Conservation (phyloP, 805 yeast genomes). For the Ogataea paradorogensis region DNA sequence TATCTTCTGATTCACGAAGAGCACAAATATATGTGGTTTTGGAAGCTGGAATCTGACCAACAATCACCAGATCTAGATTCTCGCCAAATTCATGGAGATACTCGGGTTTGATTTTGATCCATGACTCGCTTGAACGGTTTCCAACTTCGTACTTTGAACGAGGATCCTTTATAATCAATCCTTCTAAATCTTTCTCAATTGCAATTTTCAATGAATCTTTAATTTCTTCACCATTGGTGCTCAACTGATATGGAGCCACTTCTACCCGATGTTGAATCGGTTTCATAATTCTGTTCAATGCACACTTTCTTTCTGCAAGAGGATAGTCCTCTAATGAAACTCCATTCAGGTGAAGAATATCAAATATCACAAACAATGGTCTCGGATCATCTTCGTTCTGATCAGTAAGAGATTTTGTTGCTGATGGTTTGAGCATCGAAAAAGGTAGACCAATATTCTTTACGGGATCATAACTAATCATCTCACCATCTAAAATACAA, state of each 20-base stretch:
- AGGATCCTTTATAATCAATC: constrained; percentile 71
- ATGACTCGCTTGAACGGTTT: constrained; percentile 51
- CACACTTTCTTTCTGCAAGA: constrained; percentile 52
- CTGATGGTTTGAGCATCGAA: constrained; percentile 74
- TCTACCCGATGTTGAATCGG: constrained; percentile 50
- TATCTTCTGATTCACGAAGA: constrained; percentile 42
- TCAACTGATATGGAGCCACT: constrained; percentile 40
- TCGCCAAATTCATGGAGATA: constrained; percentile 85
- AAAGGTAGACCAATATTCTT: constrained; percentile 63
- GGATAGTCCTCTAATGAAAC: constrained; percentile 52
- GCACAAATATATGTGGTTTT: constrained; percentile 79
- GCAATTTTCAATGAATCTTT: constrained; percentile 53
- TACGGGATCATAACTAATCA: constrained; percentile 79
- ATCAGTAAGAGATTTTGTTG: constrained; percentile 46
- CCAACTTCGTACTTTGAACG: constrained; percentile 57
- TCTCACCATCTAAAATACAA: constrained; percentile 81
- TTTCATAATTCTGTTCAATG: constrained; percentile 42
- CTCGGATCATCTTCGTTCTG: constrained; percentile 23
- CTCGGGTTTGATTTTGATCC: constrained; percentile 93
- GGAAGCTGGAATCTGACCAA: constrained; percentile 73
- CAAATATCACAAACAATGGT: constrained; percentile 69
- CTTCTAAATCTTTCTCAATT: constrained; percentile 69
- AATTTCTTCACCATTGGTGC: constrained; percentile 50
- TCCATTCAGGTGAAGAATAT: constrained; percentile 69
- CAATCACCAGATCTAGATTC: constrained; percentile 71